Evolutionary conservation across 2,329 filamentous ascomycete genomes (phyloP).

Genomic region (Plectosphaerella sp.): DNA sequence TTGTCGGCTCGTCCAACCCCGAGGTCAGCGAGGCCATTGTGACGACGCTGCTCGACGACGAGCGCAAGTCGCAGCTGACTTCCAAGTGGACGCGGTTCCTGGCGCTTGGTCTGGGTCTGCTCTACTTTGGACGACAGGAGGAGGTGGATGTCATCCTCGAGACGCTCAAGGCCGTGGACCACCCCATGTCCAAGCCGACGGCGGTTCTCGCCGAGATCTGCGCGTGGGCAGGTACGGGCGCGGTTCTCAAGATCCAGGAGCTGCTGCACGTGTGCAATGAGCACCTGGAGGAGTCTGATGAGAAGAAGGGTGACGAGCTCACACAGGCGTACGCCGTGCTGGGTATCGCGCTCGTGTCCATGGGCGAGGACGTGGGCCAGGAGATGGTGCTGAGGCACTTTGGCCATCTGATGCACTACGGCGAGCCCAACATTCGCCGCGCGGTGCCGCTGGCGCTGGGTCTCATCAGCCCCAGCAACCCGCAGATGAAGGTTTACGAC

Average conservation of each 20-base stretch:
- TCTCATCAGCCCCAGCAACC: conserved; percentile 93
- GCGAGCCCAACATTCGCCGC: conserved; percentile 93
- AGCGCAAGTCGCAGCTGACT: conserved; percentile 83
- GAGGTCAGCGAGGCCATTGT: conserved; percentile 92
- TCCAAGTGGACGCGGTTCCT: conserved; percentile 99
- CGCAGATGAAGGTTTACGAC: conserved; percentile 99
- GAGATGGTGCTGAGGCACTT: conserved; percentile 99
- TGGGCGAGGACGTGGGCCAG: conserved; percentile 97
- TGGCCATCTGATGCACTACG: conserved; percentile 98
- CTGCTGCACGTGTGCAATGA: conserved; percentile 97
- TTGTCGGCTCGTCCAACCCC: conserved; percentile 86
- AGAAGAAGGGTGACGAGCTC: conserved; percentile 92
- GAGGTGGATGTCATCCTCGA: conserved; percentile 98
- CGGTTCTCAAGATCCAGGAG: conserved; percentile 95
- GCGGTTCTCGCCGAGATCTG: conserved; percentile 93
- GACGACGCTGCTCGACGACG: conserved; percentile 88
- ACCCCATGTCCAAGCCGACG: conserved; percentile 95
- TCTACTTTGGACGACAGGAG: conserved; percentile 96
- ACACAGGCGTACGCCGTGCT: conserved; percentile 95
- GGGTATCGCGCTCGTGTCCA: conserved; percentile 88
- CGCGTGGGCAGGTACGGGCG: conserved; percentile 95
- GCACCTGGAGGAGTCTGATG: conserved; percentile 88
- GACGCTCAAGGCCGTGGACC: conserved; percentile 93
- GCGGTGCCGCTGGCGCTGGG: conserved; percentile 96
- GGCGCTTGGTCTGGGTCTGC: conserved; percentile 83